These are phyloP conservation scores for Shiraia sp. DNA, from an alignment of 2,329 filamentous ascomycete genomes.

Conservation along the genomic window DNA sequence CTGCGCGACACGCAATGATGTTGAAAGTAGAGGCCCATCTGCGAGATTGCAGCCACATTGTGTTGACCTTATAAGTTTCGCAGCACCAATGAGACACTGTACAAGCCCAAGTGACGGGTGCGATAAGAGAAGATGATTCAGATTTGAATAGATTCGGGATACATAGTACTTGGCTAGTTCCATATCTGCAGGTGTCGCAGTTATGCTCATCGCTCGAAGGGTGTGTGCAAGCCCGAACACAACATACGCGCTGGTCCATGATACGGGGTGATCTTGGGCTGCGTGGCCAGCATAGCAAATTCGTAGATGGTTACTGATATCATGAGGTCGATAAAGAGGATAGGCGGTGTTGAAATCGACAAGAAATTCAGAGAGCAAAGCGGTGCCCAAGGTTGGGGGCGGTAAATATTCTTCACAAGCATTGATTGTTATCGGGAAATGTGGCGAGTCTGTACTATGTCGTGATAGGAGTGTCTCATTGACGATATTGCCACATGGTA, in stretches of 20 bases:
- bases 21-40: constrained; percentile 22
- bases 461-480: no score
- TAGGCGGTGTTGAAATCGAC: constrained; percentile 30
- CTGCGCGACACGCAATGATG: constrained; percentile 26
- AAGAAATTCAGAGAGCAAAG: constrained; percentile 27
- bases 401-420: constrained; percentile 25
- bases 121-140: constrained; percentile 20
- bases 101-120: constrained; percentile 22
- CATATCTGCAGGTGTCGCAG: constrained; percentile 21
- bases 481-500: no score
- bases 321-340: constrained; percentile 25
- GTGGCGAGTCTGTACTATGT: no score
- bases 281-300: constrained; percentile 26
- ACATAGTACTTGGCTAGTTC: constrained; percentile 28
- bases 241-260: constrained; percentile 28
- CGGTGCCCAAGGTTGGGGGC: constrained; percentile 24
- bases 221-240: constrained; percentile 31
- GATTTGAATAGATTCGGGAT: constrained; percentile 9
- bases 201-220: constrained; percentile 24
- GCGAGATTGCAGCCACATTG: constrained; percentile 9
- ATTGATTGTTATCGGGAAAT: no score
- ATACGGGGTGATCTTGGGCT: constrained; percentile 23
- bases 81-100: constrained; percentile 28
- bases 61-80: constrained; percentile 17
- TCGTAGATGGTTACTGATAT: constrained; percentile 27